Evolutionary conservation across 139 green algal species (phyloP), one percentile per base, ranked within the genome.

Genomic region (Trebouxia sp.): DNA sequence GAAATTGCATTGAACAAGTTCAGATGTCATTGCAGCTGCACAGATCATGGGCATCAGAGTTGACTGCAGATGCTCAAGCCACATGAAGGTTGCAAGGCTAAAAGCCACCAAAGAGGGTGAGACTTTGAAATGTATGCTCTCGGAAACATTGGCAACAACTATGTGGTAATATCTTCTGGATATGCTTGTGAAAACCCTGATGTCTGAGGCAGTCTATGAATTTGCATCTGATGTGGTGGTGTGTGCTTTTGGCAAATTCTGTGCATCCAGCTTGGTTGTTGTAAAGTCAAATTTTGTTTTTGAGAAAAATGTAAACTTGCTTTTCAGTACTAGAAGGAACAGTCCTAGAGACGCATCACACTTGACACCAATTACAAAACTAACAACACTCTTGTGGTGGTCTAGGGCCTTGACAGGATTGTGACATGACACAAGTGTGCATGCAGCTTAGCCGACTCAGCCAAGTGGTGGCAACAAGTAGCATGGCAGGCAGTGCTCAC

Each of bases 51-150:
- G 58, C 58, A 69, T 69, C 30, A 69, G 42, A 43, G 58, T 69
- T 69, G 58, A 69, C 42, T 43, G 58, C 58, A 69, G 42, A 69
- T 69, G 30, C 58, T 69, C 58, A 69, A 69, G 58, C 58, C 55
- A 66, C 50, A 62, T 62, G 50, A 62, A 62, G 14, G 50, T 65
- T 65, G 53, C 53, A 65, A 65, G 53, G 53, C 53, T 65, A 65
- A 65, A 65, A 65, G 53, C 53, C 53, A 65, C 53, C 41, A 69
- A 69, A 30, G 58, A 69, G 58, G 58, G 30, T 65, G 15, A 65
- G 51, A 62, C 51, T 62, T 62, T 65, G 53, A 26, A 37, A 35
- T 65, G 53, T 65, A 37, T 65, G 53, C 12, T 65, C 24, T 43
- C 58, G 12, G 12, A 38, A 67, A n/a, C 55, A 67, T 39, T 67